phyloP scores from a whole-genome alignment of 1,284 basidiomycete genomes.

The Cryptococcus maquisensis region DNA sequence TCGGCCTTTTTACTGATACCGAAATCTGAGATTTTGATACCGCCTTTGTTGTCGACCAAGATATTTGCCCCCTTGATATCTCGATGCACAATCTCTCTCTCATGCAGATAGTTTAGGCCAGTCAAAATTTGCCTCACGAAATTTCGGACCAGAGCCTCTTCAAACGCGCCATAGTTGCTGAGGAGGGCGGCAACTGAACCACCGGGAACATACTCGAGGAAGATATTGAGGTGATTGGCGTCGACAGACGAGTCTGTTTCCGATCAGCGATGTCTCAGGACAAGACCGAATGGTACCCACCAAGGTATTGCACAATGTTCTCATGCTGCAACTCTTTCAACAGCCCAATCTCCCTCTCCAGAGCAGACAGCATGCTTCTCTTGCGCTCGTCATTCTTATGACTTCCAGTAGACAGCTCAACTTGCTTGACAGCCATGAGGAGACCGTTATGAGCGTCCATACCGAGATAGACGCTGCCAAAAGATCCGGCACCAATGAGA shows the following conservation, averaged over 20 bases:
- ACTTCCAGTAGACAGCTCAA: conserved; percentile 83
- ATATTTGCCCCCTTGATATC: conserved; percentile 99
- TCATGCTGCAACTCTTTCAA: conserved; percentile 92
- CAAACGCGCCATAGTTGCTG: conserved; percentile 93
- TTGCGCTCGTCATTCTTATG: conserved; percentile 89
- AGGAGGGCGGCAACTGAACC: conserved; percentile 91
- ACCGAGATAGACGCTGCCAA: conserved; percentile 91
- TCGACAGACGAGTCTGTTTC: conserved; percentile 77
- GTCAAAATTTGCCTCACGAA: conserved; percentile 92
- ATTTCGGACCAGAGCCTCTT: conserved; percentile 88
- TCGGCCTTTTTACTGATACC: conserved; percentile 98
- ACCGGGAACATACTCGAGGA: conserved; percentile 97
- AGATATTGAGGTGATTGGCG: conserved; percentile 88
- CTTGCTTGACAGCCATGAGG: conserved; percentile 99
- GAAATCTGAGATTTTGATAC: conserved; percentile 98
- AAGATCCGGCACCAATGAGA: conserved; percentile 93
- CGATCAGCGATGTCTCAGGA: neutral
- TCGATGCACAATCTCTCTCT: conserved; percentile 91
- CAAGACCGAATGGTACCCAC: conserved; percentile 53
- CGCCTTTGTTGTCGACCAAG: conserved; percentile 96
- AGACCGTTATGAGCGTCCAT: conserved; percentile 93
- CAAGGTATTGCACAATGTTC: conserved; percentile 96
- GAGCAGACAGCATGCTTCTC: conserved; percentile 87
- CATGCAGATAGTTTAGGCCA: conserved; percentile 89
- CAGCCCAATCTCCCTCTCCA: conserved; percentile 94